These are phyloP conservation scores for Aethionema arabicum DNA, from an alignment of 345 rosid genomes.

Conservation along the genomic window DNA sequence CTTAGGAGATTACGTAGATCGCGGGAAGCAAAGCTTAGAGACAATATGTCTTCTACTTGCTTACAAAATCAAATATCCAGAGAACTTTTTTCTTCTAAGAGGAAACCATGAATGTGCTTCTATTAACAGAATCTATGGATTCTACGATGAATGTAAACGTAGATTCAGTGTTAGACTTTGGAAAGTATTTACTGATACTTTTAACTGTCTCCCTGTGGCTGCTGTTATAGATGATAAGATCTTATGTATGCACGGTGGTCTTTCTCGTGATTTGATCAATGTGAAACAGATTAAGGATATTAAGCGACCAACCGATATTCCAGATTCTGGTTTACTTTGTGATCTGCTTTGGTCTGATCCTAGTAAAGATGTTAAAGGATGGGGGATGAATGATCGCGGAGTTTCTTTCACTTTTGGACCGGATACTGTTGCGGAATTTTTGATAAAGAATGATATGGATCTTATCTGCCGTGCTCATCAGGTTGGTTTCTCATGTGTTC, in stretches of 20 bases:
- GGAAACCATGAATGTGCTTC: slow-evolving; percentile 97
- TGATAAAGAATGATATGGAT: slow-evolving; percentile 84
- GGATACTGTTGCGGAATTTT: slow-evolving; percentile 75
- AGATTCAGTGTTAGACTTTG: slow-evolving; percentile 82
- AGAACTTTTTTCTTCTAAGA: slow-evolving; percentile 79
- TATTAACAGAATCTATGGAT: slow-evolving; percentile 86
- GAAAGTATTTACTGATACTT: slow-evolving; percentile 84
- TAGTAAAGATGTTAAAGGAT: slow-evolving; percentile 72
- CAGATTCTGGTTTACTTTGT: slow-evolving; percentile 88
- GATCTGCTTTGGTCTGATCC: slow-evolving; percentile 98
- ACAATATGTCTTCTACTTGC: slow-evolving; percentile 92
- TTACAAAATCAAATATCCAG: slow-evolving; percentile 85
- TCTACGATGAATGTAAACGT: slow-evolving; percentile 91
- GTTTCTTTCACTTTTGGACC: slow-evolving; percentile 87
- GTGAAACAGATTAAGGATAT: slow-evolving; percentile 76
- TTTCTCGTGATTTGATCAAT: slow-evolving; percentile 73
- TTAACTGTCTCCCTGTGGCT: slow-evolving; percentile 93
- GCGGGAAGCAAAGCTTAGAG: slow-evolving; percentile 94
- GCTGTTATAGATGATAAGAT: slow-evolving; percentile 93
- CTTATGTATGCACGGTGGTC: slow-evolving; percentile 95
- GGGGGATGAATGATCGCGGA: slow-evolving; percentile 96
- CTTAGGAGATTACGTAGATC: slow-evolving; percentile 90
- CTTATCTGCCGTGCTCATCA: slow-evolving; percentile 96
- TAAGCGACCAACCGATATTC: slow-evolving; percentile 79
- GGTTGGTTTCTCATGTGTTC: slow-evolving; percentile 51